phyloP scores from a whole-genome alignment of 805 yeast species.

The Zygosaccharomyces kombuchaensis region DNA sequence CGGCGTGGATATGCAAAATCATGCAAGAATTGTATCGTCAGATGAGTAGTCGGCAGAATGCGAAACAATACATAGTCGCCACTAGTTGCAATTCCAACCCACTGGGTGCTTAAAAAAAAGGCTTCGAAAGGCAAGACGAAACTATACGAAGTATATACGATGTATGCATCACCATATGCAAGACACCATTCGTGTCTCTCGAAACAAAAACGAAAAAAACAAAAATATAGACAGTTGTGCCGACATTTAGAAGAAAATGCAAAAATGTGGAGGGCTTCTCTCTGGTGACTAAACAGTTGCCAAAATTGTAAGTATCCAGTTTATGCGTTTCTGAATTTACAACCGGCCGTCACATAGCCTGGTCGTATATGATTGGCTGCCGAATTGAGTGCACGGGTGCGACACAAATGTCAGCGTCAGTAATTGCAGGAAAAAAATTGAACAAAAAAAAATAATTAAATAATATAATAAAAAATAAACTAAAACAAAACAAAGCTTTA shows the following conservation, averaged over 20 bases:
- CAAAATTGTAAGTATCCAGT: too few species aligned
- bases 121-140: background rate
- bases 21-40: background rate
- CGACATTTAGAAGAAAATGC: background rate
- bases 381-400: background rate
- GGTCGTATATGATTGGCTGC: background rate
- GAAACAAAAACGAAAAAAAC: too few species aligned
- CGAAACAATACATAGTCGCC: background rate
- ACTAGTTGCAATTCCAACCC: background rate
- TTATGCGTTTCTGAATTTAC: too few species aligned
- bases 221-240: background rate
- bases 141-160: background rate
- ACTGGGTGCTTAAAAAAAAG: background rate
- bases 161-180: background rate
- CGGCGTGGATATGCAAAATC: background rate
- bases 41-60: background rate
- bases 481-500: background rate
- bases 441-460: background rate
- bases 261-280: background rate
- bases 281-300: too few species aligned
- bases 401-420: constrained; percentile 12
- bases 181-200: background rate
- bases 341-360: background rate
- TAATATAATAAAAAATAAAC: background rate
- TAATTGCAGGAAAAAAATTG: constrained; percentile 4